Percentiles rank a stretch among this genome's conserved stretches.
Evolutionary conservation across 768 basidiomycete genomes (phyloP).

Genomic region (Podaxis sp.): DNA sequence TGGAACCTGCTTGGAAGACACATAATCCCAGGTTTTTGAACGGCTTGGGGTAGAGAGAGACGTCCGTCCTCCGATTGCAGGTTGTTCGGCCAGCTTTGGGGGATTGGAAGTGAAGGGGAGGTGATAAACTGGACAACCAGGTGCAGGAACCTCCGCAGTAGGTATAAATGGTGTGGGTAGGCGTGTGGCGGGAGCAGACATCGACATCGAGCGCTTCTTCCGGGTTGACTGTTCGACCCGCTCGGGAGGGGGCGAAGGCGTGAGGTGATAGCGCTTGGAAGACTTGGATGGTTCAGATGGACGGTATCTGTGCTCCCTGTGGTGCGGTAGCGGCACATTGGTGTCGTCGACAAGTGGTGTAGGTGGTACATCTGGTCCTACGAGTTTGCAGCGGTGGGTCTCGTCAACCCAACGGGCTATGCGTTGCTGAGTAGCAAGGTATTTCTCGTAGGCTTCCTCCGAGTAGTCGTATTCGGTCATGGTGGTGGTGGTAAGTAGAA

Average conservation of each 20-base stretch:
- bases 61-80: neutral
- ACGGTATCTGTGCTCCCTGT: neutral
- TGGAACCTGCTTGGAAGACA: neutral
- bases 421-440: constrained; percentile 18
- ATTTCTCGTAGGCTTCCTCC: constrained; percentile 17
- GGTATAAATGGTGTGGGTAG: neutral
- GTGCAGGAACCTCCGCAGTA: neutral
- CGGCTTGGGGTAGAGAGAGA: neutral
- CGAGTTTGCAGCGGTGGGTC: constrained; percentile 14
- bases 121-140: constrained; percentile 3
- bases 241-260: neutral
- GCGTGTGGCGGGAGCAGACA: neutral
- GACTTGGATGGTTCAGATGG: constrained; percentile 3
- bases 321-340: constrained; percentile 1
- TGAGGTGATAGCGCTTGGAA: neutral
- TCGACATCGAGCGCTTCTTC: neutral
- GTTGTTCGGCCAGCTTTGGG: neutral
- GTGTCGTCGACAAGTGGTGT: constrained; percentile 8
- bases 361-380: constrained; percentile 15
- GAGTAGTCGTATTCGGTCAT: constrained; percentile 23
- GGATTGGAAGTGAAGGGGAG: too few relatives aligned
- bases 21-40: neutral
- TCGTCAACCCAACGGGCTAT: constrained; percentile 20
- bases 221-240: neutral
- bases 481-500: constrained; percentile 5